Conservation (phyloP, 768 basidiomycete genomes). For the Lactarius pseudohatsudake region DNA sequence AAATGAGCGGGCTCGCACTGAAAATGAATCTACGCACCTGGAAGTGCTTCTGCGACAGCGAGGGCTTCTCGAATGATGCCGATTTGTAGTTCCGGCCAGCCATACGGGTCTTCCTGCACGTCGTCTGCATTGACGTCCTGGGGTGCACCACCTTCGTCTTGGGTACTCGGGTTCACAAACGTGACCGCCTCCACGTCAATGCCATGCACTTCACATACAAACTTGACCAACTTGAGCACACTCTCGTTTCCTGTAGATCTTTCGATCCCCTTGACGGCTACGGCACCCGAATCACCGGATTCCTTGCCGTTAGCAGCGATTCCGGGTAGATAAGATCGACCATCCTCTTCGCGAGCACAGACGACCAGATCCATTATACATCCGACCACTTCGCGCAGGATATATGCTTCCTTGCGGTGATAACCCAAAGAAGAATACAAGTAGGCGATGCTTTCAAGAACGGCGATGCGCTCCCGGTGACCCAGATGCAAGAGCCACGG, state of each 20-base stretch:
- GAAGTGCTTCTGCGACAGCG: slow-evolving; percentile 85
- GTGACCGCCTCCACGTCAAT: slow-evolving; percentile 75
- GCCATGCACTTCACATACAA: slow-evolving; percentile 78
- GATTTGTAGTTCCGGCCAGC: slow-evolving; percentile 95
- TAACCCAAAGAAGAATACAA: slow-evolving; percentile 82
- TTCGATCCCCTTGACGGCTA: slow-evolving; percentile 74
- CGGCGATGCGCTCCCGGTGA: slow-evolving; percentile 67
- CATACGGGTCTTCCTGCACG: slow-evolving; percentile 56
- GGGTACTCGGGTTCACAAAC: slow-evolving; percentile 37
- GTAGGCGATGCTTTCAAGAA: slow-evolving; percentile 69
- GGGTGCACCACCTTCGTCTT: slow-evolving; percentile 8
- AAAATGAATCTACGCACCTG: slow-evolving; percentile 55
- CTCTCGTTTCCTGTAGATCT: slow-evolving; percentile 79
- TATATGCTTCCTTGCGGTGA: slow-evolving; percentile 82
- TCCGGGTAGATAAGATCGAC: slow-evolving; percentile 43
- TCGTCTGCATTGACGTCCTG: slow-evolving; percentile 44
- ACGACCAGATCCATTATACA: slow-evolving; percentile 83
- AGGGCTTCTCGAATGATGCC: slow-evolving; percentile 93
- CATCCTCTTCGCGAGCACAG: slow-evolving; percentile 73
- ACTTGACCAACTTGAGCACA: slow-evolving; percentile 68
- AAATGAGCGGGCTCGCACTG: background rate
- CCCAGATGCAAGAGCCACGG: slow-evolving; percentile 86
- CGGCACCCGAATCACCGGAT: slow-evolving; percentile 46
- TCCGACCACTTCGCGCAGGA: slow-evolving; percentile 82
- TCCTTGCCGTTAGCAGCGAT: slow-evolving; percentile 43